Percentiles rank a stretch among this genome's conserved stretches.
Evolutionary conservation across 192 early-diverging fungal species (phyloP).

Genomic region (Allomyces javanicus): DNA sequence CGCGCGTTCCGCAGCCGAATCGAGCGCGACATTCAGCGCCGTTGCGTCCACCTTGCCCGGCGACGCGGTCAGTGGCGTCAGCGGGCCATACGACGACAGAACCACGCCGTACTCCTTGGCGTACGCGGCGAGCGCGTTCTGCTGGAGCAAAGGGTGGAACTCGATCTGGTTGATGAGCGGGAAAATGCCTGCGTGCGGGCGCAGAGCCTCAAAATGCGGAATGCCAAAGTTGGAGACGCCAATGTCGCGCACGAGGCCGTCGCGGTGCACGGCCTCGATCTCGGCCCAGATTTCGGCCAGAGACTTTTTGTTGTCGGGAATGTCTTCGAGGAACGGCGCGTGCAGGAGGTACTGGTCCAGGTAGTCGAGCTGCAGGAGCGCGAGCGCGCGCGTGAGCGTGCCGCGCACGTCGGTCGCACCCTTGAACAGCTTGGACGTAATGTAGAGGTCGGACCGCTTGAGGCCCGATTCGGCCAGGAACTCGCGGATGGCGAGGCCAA

Average conservation of each 20-base stretch:
- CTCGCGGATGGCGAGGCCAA: not conserved
- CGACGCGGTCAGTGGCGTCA: not conserved
- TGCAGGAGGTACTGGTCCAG: slow-evolving; percentile 6
- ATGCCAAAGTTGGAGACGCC: not conserved
- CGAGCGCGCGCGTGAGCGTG: not conserved
- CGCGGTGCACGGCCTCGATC: not conserved
- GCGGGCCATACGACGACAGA: slow-evolving; percentile 1
- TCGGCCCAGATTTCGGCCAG: not conserved
- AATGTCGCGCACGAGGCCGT: not conserved
- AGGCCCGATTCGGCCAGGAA: not conserved
- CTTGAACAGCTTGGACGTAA: not conserved
- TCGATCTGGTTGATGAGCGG: slow-evolving; percentile 2
- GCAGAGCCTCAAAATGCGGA: not conserved
- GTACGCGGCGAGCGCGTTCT: slow-evolving; percentile 1
- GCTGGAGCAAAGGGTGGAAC: slow-evolving; percentile 4
- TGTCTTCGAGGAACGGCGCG: not conserved
- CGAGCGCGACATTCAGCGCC: not conserved
- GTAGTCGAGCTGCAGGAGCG: not conserved
- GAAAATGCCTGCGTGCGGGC: not conserved
- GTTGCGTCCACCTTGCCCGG: not conserved
- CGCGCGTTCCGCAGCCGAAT: not conserved
- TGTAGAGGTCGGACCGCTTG: not conserved
- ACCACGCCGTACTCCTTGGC: not conserved
- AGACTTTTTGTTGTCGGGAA: not conserved
- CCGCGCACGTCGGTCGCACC: slow-evolving; percentile 1